A percentile compares a stretch with the other conserved stretches of the same genome.
These are phyloP conservation scores for Lathyrus oleraceus DNA, from an alignment of 306 rosid species.

Conservation along the genomic window DNA sequence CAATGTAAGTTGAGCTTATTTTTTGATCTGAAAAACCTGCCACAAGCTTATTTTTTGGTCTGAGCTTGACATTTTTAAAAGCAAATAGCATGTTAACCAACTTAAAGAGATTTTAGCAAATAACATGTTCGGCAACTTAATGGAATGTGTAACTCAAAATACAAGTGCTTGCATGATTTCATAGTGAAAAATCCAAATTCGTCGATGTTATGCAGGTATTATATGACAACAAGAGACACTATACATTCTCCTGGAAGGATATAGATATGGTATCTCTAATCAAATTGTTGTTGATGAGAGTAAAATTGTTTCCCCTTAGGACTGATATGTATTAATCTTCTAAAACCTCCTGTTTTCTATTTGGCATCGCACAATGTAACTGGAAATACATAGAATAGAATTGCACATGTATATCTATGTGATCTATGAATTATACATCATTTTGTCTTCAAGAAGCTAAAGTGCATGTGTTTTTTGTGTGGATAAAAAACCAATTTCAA, in stretches of 20 bases:
- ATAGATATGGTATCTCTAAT: slow-evolving; percentile 73
- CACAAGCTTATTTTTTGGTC: too few relatives aligned
- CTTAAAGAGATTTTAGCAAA: too few relatives aligned
- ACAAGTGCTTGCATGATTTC: slow-evolving; percentile 26
- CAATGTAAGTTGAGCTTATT: not conserved
- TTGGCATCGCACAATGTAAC: not conserved
- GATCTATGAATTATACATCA: too few relatives aligned
- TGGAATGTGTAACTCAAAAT: not conserved
- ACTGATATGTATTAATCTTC: slow-evolving; percentile 52
- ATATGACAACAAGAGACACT: slow-evolving; percentile 64
- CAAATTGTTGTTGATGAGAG: slow-evolving; percentile 64
- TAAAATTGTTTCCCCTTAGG: slow-evolving; percentile 78
- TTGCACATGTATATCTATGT: not conserved
- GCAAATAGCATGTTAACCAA: too few relatives aligned
- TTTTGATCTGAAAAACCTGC: too few relatives aligned
- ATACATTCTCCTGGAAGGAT: slow-evolving; percentile 65
- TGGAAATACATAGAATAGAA: not conserved
- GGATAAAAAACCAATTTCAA: too few relatives aligned
- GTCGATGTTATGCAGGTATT: slow-evolving; percentile 51
- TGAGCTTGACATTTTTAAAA: too few relatives aligned
- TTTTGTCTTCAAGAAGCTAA: too few relatives aligned
- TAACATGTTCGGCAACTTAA: not conserved
- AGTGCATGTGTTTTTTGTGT: too few relatives aligned
- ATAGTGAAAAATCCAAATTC: slow-evolving; percentile 17
- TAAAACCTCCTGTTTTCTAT: not conserved